phyloP scores from a whole-genome alignment of 1,139 yeast species.

The Blastobotrys petasosporus region DNA sequence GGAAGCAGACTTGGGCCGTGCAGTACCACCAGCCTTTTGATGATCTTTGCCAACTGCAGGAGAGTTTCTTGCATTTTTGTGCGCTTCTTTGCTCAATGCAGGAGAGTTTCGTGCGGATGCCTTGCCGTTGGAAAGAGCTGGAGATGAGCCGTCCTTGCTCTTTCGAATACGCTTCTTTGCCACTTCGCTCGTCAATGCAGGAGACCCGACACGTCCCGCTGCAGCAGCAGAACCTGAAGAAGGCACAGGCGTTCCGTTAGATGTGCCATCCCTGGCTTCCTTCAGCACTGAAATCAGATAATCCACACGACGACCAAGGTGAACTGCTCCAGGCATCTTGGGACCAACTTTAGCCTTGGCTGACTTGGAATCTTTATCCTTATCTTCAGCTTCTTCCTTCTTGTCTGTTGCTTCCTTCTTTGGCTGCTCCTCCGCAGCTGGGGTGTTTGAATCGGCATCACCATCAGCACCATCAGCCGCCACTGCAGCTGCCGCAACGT shows the following conservation, averaged over 20 bases:
- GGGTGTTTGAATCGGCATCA: not conserved
- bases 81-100: too few species aligned
- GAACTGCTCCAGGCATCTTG: conserved; percentile 88
- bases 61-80: too few species aligned
- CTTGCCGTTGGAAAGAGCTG: conserved; percentile 5
- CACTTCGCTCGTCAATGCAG: conserved; percentile 11
- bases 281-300: conserved; percentile 67
- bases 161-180: conserved; percentile 8
- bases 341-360: conserved; percentile 36
- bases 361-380: not conserved
- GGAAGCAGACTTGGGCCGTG: conserved; percentile 6
- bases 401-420: not conserved
- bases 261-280: conserved; percentile 43
- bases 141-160: conserved; percentile 1
- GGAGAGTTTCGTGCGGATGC: not conserved
- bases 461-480: too few species aligned
- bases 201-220: conserved; percentile 1
- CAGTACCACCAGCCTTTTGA: too few species aligned
- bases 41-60: too few species aligned
- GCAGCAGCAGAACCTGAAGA: not conserved
- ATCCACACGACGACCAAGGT: conserved; percentile 88
- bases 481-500: conserved; percentile 24
- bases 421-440: not conserved
- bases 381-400: not conserved
- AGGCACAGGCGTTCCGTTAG: conserved; percentile 15